Base-by-base conservation (phyloP, 2,329 filamentous ascomycete species). In the Fusarium agapanthi region DNA sequence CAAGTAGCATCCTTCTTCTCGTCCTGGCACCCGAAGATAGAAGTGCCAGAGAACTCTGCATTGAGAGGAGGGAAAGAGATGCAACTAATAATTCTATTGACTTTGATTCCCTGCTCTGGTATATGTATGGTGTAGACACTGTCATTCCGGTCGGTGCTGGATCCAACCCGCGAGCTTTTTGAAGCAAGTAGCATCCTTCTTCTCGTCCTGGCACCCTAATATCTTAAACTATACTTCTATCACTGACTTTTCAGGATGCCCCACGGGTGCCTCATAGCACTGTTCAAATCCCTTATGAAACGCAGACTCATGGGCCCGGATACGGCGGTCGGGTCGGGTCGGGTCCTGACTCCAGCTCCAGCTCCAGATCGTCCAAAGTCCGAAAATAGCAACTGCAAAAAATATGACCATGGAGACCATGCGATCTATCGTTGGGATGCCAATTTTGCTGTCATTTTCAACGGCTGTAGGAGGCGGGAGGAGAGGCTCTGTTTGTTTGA, bases 261-360 rank as follows among this genome's bases (percentile, higher is more conserved):
- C 28, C 3, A 13, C 0, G 7, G 7, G 7, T 4, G 11, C 7
- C 3, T 32, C 5, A 2, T 30, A n/a, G 7, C 20, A 48, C 3
- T 48, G 10, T n/a, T 48, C 7, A 3, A 11, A 32, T 9, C 3
- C 3, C 2, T 5, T 30, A 18, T 30, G 10, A 3, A 18, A 30
- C 10, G 22, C 2, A 16, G 15, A 13, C 15, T 48, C 15, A 32
- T 32, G 5, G 7, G 22, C 10, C 20, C 10, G 26, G 26, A 2
- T 47, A 30, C 6, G 14, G 13, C 9, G 44, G 44, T 12, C 6
- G 26, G 3, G 3, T n/a, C n/a, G n/a, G n/a, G n/a, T n/a, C n/a
- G n/a, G n/a, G n/a, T n/a, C n/a, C 1, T 7, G 44, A 10, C 1
- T 48, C 45, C 10, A 20, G 15, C 28, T 30, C 44, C 28, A 48